These are phyloP conservation scores for Nannochloropsis oceanica DNA, from an alignment of 108 stramenopile species.

Conservation along the genomic window DNA sequence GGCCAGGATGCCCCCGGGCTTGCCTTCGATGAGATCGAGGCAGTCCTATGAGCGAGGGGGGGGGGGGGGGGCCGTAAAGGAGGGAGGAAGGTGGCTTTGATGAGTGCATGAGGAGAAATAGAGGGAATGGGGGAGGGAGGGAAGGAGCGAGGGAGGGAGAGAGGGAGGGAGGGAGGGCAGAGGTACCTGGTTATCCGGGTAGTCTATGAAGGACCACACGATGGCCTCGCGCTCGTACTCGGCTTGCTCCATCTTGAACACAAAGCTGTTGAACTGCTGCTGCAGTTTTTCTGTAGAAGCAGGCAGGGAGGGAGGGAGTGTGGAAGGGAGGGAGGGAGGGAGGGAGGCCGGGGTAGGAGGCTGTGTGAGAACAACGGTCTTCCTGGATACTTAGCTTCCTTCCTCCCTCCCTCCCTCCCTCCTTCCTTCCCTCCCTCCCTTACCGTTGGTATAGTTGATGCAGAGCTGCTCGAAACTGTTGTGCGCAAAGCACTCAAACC, in stretches of 20 bases:
- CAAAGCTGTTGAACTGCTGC: slow-evolving; percentile 42
- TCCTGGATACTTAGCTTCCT: no score
- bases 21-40: slow-evolving; percentile 88
- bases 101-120: neutral
- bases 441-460: slow-evolving; percentile 81
- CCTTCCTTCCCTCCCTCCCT: neutral
- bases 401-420: neutral
- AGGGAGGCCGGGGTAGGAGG: neutral
- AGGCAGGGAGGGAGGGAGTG: neutral
- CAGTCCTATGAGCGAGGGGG: slow-evolving; percentile 51
- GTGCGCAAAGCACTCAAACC: slow-evolving; percentile 58
- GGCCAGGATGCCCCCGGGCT: slow-evolving; percentile 59
- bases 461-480: slow-evolving; percentile 94
- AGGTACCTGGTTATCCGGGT: slow-evolving; percentile 71
- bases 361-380: no score
- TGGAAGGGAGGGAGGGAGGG: neutral
- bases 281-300: slow-evolving; percentile 51
- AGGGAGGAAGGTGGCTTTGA: neutral
- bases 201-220: slow-evolving; percentile 50
- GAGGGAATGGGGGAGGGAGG: neutral
- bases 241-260: slow-evolving; percentile 46
- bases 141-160: neutral
- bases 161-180: neutral
- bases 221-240: slow-evolving; percentile 50
- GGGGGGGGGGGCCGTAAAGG: neutral